A percentile compares a stretch with the other conserved stretches of the same genome.
These are phyloP conservation scores for Aspergillus pseudotamarii DNA, from an alignment of 2,329 filamentous ascomycete species.

Conservation along the genomic window DNA sequence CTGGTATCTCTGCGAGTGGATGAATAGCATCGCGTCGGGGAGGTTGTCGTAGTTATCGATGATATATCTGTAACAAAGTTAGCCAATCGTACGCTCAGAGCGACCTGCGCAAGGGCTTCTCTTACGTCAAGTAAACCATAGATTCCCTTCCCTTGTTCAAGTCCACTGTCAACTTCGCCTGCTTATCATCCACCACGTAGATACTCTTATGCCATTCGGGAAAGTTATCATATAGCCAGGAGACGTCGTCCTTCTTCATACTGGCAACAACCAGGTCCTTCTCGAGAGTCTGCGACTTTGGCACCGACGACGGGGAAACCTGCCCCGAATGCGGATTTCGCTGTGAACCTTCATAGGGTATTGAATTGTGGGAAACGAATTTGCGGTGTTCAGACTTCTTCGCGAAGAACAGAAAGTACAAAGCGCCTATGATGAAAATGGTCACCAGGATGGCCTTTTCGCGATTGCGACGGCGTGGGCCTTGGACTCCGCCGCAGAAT, in stretches of 20 bases:
- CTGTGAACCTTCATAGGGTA: slow-evolving; percentile 13
- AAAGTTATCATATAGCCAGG: slow-evolving; percentile 43
- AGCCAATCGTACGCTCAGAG: background rate
- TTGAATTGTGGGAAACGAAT: slow-evolving; percentile 12
- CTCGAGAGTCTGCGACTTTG: slow-evolving; percentile 18
- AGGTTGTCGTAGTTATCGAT: slow-evolving; percentile 47
- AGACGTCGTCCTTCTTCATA: slow-evolving; percentile 42
- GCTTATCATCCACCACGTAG: slow-evolving; percentile 57
- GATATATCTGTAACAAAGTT: slow-evolving; percentile 36
- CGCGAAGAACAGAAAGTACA: slow-evolving; percentile 39
- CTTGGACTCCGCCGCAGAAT: slow-evolving; percentile 37
- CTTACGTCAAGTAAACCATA: slow-evolving; percentile 49
- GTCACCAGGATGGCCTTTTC: slow-evolving; percentile 38
- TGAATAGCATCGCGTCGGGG: slow-evolving; percentile 45
- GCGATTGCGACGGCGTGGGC: slow-evolving; percentile 37
- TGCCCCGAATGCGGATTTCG: slow-evolving; percentile 21
- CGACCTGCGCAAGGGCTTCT: background rate
- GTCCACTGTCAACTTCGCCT: slow-evolving; percentile 52
- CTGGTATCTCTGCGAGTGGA: slow-evolving; percentile 44
- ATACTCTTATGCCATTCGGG: slow-evolving; percentile 56
- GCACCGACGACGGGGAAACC: slow-evolving; percentile 21
- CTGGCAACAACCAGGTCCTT: slow-evolving; percentile 45
- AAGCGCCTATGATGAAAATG: slow-evolving; percentile 34
- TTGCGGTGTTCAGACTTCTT: slow-evolving; percentile 18
- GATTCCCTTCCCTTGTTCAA: slow-evolving; percentile 48